Percentiles rank a stretch among this genome's conserved stretches.
Conservation (phyloP, 208 protist genomes). For the Phytomonas sp. region DNA sequence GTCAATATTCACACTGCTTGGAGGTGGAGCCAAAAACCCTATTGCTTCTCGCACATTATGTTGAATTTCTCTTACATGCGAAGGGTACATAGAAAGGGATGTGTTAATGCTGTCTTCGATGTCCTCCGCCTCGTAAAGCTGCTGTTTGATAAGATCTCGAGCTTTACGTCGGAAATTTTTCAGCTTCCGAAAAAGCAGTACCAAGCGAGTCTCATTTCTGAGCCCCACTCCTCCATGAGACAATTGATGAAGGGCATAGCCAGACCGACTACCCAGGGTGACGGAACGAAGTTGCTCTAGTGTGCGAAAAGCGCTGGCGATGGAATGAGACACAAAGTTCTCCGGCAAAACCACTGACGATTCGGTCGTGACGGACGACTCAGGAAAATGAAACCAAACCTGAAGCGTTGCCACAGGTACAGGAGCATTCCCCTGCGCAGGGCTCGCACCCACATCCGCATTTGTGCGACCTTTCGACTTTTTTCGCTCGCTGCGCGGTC, state of each 20-base stretch:
- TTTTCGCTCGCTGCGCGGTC: neutral
- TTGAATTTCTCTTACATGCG: conserved; percentile 37
- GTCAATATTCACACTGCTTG: conserved; percentile 3
- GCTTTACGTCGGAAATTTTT: conserved; percentile 48
- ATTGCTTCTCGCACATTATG: conserved; percentile 37
- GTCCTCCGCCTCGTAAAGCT: conserved; percentile 84
- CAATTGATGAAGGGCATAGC: neutral
- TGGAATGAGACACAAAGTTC: neutral
- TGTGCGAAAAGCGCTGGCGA: neutral
- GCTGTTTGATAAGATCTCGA: conserved; percentile 57
- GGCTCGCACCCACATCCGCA: neutral
- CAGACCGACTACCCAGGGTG: neutral
- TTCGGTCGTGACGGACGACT: neutral
- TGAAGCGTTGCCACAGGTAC: neutral
- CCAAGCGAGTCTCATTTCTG: neutral
- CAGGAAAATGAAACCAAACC: conserved; percentile 1
- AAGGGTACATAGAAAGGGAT: conserved; percentile 16
- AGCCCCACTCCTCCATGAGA: neutral
- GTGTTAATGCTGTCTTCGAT: conserved; percentile 40
- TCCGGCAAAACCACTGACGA: neutral
- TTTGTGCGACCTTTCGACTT: neutral
- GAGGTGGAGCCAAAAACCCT: conserved; percentile 21
- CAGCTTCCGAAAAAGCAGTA: conserved; percentile 42
- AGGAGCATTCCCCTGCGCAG: neutral
- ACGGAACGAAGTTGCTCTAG: neutral